Evolutionary conservation across 2,329 filamentous ascomycete genomes (phyloP), one percentile per base, ranked within the genome.

Genomic region (Thermoascus crustaceus): DNA sequence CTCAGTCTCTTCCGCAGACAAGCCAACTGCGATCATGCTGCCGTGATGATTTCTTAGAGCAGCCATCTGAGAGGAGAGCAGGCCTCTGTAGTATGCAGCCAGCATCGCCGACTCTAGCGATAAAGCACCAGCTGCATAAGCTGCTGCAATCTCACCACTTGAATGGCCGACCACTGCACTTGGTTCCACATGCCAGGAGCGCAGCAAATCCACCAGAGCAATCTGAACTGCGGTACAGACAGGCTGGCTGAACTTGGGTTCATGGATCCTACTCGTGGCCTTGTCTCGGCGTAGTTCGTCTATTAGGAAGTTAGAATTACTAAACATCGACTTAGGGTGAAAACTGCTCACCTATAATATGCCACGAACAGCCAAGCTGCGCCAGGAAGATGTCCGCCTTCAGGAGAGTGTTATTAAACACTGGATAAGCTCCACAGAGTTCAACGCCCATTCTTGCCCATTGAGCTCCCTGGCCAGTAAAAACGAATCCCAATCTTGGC

Each of bases 21-120:
- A 23, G 8, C 53, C 54, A 32, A 50, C 43, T 11, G 55, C 54
- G 30, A 54, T 41, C 56, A 60, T 59, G 3, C 40, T 43, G 7
- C 54, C 50, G 18, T 52, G 42, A 2, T 30, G 24, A 2, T 22
- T 16, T 7, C 23, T 34, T 38, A 2, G 43, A 19, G 30, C 47
- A 41, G 23, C 57, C 4, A 59, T 24, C 22, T 9, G 9, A 24
- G 22, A 24, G 11, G 11, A 10, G 3, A 11, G 24, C 50, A 41
- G 6, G 38, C 46, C 47, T 20, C 46, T 34, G 27, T 45, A 37
- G 20, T 43, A 49, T 2, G 46, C 45, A 4, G 41, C 22, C 5
- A 47, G 34, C 9, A 42, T 35, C 1, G 53, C 51, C 21, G 45
- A 48, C 11, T 49, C 14, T 40, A 39, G 10, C 38, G 40, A 24